These are phyloP conservation scores for Carex pumila DNA, from an alignment of 176 grass and related monocot species.

Conservation along the genomic window DNA sequence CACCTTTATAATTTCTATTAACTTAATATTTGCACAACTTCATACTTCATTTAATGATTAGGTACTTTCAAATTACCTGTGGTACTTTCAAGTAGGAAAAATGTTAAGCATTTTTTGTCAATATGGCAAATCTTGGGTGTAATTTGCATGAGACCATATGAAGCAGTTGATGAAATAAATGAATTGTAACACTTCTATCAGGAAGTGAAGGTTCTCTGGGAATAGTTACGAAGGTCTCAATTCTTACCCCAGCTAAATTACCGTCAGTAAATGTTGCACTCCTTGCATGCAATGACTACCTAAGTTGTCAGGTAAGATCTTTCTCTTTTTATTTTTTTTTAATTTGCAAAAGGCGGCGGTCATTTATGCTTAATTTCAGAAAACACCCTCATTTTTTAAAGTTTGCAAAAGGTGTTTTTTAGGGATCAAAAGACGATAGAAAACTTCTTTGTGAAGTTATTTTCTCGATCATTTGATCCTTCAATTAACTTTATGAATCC, in stretches of 20 bases:
- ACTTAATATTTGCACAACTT: background rate
- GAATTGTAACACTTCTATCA: conserved; percentile 38
- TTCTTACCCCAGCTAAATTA: conserved; percentile 87
- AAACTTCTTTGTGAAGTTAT: background rate
- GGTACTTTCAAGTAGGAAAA: background rate
- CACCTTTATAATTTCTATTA: background rate
- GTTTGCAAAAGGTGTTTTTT: background rate
- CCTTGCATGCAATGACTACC: conserved; percentile 91
- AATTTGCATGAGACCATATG: background rate
- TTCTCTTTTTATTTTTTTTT: background rate
- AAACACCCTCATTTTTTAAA: background rate
- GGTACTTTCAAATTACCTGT: too few relatives aligned
- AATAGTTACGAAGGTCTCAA: conserved; percentile 79
- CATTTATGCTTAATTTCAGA: background rate
- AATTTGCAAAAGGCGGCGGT: background rate
- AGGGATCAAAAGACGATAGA: background rate
- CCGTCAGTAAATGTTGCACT: conserved; percentile 76
- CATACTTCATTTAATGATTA: background rate
- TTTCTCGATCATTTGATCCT: background rate
- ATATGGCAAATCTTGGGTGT: background rate
- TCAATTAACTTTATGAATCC: background rate
- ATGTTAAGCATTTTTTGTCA: background rate
- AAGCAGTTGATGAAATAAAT: conserved; percentile 12
- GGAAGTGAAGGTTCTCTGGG: conserved; percentile 95
- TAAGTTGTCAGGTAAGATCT: conserved; percentile 66